Evolutionary conservation across 257 asterid species (phyloP).

Genomic region (Solanum dulcamara): DNA sequence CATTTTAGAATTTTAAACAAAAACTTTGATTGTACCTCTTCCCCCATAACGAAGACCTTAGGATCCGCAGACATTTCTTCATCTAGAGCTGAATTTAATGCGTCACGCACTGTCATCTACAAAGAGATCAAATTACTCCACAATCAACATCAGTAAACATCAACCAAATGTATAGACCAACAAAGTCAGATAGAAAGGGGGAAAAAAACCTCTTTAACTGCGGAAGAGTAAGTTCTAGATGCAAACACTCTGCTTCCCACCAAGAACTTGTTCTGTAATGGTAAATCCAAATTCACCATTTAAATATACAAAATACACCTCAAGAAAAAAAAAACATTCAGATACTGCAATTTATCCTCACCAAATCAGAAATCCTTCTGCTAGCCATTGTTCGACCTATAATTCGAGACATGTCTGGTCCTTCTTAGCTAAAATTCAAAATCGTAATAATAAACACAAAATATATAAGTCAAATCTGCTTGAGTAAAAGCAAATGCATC

Average conservation of each 20-base stretch:
- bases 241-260: constrained; percentile 41
- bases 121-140: not conserved
- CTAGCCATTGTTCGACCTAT: constrained; percentile 27
- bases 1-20: not conserved
- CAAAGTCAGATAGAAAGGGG: not conserved
- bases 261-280: not conserved
- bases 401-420: constrained; percentile 39
- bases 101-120: constrained; percentile 95
- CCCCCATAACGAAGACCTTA: constrained; percentile 83
- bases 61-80: constrained; percentile 99
- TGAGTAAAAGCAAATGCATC: not conserved
- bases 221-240: constrained; percentile 54
- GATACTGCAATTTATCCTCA: not conserved
- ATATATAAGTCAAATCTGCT: not conserved
- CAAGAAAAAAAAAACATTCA: not conserved
- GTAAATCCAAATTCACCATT: not conserved
- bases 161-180: not conserved
- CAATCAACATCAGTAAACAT: not conserved
- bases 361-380: constrained; percentile 33
- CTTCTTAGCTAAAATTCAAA: not conserved
- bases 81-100: constrained; percentile 82
- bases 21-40: constrained; percentile 48
- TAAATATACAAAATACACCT: not conserved
- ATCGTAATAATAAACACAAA: not conserved
- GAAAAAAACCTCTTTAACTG: constrained; percentile 46